Evolutionary conservation across 2,329 filamentous ascomycete species (phyloP).

Genomic region (Capronia coronata): DNA sequence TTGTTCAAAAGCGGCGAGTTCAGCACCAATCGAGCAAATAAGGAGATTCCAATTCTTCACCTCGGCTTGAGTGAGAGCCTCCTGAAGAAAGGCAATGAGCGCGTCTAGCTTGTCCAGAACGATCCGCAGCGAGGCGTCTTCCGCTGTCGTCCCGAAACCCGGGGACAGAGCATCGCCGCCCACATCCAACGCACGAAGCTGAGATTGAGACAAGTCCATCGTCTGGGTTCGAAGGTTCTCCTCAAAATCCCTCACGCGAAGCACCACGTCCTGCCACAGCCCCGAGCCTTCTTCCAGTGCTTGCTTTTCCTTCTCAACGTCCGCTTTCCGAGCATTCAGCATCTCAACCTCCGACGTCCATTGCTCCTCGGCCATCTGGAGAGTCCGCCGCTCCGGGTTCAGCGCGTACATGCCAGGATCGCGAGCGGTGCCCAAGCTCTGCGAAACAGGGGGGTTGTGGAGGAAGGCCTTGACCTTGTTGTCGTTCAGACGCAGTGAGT

Average conservation of each 20-base stretch:
- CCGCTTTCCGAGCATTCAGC: constrained; percentile 40
- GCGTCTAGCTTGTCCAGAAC: constrained; percentile 14
- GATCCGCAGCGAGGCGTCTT: constrained; percentile 4
- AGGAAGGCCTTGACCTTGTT: constrained; percentile 51
- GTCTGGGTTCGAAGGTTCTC: constrained; percentile 41
- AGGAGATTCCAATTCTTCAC: constrained; percentile 54
- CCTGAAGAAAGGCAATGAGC: constrained; percentile 39
- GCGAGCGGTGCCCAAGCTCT: constrained; percentile 30
- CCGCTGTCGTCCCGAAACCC: background rate
- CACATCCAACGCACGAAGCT: constrained; percentile 4
- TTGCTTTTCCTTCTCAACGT: constrained; percentile 48
- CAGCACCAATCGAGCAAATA: constrained; percentile 56
- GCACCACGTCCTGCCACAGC: constrained; percentile 53
- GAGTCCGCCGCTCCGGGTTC: constrained; percentile 51
- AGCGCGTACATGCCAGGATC: constrained; percentile 43
- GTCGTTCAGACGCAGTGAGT: constrained; percentile 50
- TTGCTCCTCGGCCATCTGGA: constrained; percentile 54
- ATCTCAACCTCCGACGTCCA: constrained; percentile 47
- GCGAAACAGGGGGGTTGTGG: constrained; percentile 38
- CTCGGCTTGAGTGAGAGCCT: constrained; percentile 47
- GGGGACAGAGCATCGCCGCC: background rate
- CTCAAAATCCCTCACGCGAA: constrained; percentile 50
- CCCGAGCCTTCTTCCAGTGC: constrained; percentile 54
- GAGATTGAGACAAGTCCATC: constrained; percentile 24
- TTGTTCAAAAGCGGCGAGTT: constrained; percentile 50